These are phyloP conservation scores for Trichothecium roseum DNA, from an alignment of 2,329 filamentous ascomycete genomes.

Conservation along the genomic window DNA sequence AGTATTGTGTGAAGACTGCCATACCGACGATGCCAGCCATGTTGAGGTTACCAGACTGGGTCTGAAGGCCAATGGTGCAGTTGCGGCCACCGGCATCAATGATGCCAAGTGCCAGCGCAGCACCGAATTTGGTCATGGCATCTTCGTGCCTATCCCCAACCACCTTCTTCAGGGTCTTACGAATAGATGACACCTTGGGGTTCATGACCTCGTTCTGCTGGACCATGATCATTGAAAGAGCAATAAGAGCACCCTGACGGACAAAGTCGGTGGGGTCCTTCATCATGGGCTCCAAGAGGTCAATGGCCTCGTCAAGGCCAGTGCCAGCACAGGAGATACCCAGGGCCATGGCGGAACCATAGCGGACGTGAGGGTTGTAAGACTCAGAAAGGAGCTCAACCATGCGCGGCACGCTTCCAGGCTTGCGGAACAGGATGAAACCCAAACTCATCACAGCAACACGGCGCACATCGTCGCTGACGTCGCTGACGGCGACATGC, in stretches of 20 bases:
- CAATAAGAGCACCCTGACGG: constrained; percentile 87
- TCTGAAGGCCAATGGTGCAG: constrained; percentile 95
- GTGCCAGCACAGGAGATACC: constrained; percentile 97
- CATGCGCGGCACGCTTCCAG: constrained; percentile 94
- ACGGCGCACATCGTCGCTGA: constrained; percentile 92
- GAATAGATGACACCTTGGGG: constrained; percentile 82
- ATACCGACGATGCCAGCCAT: constrained; percentile 98
- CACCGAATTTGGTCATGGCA: constrained; percentile 98
- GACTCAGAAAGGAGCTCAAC: constrained; percentile 96
- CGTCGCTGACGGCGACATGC: constrained; percentile 93
- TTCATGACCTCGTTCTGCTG: constrained; percentile 99
- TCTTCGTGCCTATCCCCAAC: constrained; percentile 93
- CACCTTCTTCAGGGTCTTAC: constrained; percentile 90
- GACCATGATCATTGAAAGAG: constrained; percentile 96
- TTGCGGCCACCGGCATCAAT: constrained; percentile 97
- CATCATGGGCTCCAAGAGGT: constrained; percentile 96
- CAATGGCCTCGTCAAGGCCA: constrained; percentile 89
- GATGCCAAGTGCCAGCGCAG: constrained; percentile 86
- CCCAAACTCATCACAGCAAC: constrained; percentile 96
- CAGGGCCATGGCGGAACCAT: constrained; percentile 95
- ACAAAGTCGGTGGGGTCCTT: constrained; percentile 99
- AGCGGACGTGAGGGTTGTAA: constrained; percentile 96
- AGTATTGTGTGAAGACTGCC: constrained; percentile 98
- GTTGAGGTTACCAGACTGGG: constrained; percentile 95
- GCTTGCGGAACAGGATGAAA: constrained; percentile 97